These are phyloP conservation scores for Pezizomycotina sp. DNA, from an alignment of 2,329 filamentous ascomycete genomes.

Conservation along the genomic window DNA sequence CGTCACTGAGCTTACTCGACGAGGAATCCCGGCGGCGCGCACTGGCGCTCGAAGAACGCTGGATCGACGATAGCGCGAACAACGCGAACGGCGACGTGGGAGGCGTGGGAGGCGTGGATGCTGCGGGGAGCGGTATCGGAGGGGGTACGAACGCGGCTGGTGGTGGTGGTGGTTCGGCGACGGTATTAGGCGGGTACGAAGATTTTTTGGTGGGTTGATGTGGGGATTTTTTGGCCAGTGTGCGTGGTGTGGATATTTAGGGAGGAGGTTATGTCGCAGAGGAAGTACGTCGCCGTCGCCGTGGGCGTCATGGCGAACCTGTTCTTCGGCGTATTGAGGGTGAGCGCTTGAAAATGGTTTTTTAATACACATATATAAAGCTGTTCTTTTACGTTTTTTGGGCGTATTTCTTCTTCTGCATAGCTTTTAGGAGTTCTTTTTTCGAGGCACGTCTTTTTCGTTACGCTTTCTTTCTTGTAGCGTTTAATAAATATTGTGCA, in stretches of 20 bases:
- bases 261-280: slow-evolving; percentile 73
- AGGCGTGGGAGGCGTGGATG: slow-evolving; percentile 26
- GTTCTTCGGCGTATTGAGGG: slow-evolving; percentile 52
- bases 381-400: no score
- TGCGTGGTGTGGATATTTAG: slow-evolving; percentile 62
- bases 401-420: no score
- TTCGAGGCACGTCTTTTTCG: no score
- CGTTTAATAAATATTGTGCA: no score
- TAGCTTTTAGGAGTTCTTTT: no score
- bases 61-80: slow-evolving; percentile 28
- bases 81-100: slow-evolving; percentile 27
- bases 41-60: slow-evolving; percentile 30
- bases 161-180: no score
- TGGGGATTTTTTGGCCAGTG: slow-evolving; percentile 92
- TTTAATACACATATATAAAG: no score
- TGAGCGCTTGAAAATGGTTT: no score
- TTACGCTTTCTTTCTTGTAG: no score
- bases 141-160: slow-evolving; percentile 31
- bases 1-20: slow-evolving; percentile 18
- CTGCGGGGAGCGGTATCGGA: slow-evolving; percentile 33
- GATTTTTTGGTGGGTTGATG: slow-evolving; percentile 75
- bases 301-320: slow-evolving; percentile 70
- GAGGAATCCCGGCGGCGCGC: slow-evolving; percentile 23
- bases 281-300: slow-evolving; percentile 72
- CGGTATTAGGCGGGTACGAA: slow-evolving; percentile 58